Conservation (phyloP, 2,329 filamentous ascomycete genomes). For the Epichloe festucae region DNA sequence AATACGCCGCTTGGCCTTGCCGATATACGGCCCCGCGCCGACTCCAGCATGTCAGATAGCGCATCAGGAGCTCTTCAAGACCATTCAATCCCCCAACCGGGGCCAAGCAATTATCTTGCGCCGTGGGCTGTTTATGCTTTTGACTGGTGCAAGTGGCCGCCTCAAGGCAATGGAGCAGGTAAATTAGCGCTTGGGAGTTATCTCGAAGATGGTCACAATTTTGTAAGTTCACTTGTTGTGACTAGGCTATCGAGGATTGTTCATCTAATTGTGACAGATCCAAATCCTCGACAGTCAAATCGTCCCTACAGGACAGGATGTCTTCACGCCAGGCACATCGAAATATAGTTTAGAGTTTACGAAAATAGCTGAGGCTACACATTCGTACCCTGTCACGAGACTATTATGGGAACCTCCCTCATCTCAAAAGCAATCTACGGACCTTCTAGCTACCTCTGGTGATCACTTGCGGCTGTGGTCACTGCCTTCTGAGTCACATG, state of each 20-base stretch:
- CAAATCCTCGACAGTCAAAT: conserved; percentile 92
- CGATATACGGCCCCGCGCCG: conserved; percentile 78
- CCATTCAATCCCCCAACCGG: conserved; percentile 45
- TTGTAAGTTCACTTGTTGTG: conserved; percentile 42
- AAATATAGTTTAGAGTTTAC: conserved; percentile 78
- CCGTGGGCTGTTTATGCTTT: conserved; percentile 95
- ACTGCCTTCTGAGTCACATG: conserved; percentile 55
- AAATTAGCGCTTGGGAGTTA: conserved; percentile 95
- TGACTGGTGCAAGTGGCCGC: conserved; percentile 98
- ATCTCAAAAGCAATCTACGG: conserved; percentile 87
- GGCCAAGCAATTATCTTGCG: conserved; percentile 86
- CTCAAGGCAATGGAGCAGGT: conserved; percentile 66
- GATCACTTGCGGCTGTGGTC: conserved; percentile 94
- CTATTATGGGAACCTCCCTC: conserved; percentile 94
- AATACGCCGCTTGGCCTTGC: conserved; percentile 84
- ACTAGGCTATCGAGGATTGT: neutral
- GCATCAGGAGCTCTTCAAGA: conserved; percentile 53
- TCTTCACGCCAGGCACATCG: conserved; percentile 55
- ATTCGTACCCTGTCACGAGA: conserved; percentile 92
- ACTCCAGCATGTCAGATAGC: conserved; percentile 67
- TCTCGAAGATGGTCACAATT: conserved; percentile 95
- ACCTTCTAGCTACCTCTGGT: conserved; percentile 86
- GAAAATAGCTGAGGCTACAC: conserved; percentile 89
- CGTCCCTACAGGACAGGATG: conserved; percentile 53
- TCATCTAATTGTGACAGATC: conserved; percentile 45